Conservation (phyloP, 2,329 filamentous ascomycete genomes). For the Chaetomiaceae sp. region DNA sequence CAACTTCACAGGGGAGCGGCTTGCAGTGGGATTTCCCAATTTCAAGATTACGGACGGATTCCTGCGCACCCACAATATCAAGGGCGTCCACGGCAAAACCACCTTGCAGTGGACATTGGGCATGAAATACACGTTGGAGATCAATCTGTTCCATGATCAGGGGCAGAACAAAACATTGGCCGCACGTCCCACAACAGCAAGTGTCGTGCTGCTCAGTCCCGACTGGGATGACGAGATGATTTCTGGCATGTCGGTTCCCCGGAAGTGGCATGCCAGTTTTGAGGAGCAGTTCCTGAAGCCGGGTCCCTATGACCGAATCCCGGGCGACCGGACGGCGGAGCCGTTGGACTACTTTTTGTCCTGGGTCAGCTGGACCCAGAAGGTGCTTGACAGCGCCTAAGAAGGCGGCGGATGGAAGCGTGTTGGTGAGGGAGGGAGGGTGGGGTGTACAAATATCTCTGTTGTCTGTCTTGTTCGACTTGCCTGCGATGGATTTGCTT, state of each 20-base stretch:
- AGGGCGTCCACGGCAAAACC: constrained; percentile 31
- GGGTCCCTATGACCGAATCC: neutral
- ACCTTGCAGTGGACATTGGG: constrained; percentile 32
- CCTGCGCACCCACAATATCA: constrained; percentile 23
- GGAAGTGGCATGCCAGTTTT: constrained; percentile 18
- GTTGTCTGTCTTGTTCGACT: neutral
- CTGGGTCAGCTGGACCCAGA: constrained; percentile 18
- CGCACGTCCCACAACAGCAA: constrained; percentile 4
- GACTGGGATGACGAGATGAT: constrained; percentile 30
- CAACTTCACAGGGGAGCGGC: constrained; percentile 18
- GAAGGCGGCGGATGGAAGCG: neutral
- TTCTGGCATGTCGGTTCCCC: constrained; percentile 7
- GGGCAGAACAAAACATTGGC: constrained; percentile 18
- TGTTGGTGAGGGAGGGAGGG: neutral
- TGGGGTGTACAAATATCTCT: neutral
- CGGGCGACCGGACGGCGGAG: neutral
- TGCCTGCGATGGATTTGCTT: neutral
- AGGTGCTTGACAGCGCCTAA: constrained; percentile 11
- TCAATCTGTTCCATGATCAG: constrained; percentile 34
- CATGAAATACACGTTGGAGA: constrained; percentile 31
- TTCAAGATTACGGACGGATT: constrained; percentile 21
- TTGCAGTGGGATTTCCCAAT: constrained; percentile 28
- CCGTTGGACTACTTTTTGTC: constrained; percentile 12
- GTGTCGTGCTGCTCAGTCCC: constrained; percentile 30
- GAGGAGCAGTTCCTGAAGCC: constrained; percentile 14